Evolutionary conservation across 2,329 filamentous ascomycete genomes (phyloP), one percentile per base, ranked within the genome.

Genomic region (Ceratocystis eucalypticola): DNA sequence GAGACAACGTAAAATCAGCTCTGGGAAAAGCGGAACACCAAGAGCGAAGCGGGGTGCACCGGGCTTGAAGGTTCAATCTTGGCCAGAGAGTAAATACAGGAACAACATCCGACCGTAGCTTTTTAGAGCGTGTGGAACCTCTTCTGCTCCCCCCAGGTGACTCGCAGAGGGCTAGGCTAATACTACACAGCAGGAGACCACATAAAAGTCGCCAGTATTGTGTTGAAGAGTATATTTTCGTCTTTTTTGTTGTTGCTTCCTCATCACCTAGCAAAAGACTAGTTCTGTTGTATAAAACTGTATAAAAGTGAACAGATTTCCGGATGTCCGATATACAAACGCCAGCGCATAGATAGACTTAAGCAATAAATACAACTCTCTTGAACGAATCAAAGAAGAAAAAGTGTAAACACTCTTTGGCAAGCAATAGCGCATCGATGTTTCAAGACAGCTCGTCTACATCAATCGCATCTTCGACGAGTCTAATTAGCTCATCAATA

Each of bases 401-500:
- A 59, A 37, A n/a, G 22, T 8, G 15, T 20, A n/a, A 7, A 33
- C 17, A 6, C 55, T 37, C 3, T 25, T n/a, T 37, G 1, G 5
- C 25, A 20, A 59, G n/a, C n/a, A 59, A 7, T 5, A 10, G 15
- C 33, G 10, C 25, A 33, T 10, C 20, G 10, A 53, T 5, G n/a
- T 6, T 37, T 59, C 55, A 59, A 37, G 55, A 59, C 4, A 37
- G 5, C 28, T 88, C 86, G 66, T 87, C 84, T 0, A 86, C 69
- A 91, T 82, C 80, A 71, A 96, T 82, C 22, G 90, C 88, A 17
- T 79, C 78, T 75, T 92, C 84, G n/a, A 96, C 86, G 74, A 94
- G 82, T 57, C 78, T 77, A 70, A 95, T 94, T 74, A 96, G 77
- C 76, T 94, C 87, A 71, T 91, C 85, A 68, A 96, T 87, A 75